Evolutionary conservation across 305 asterid species (phyloP), one percentile per base, ranked within the genome.

Genomic region (Fraxinus platypoda): DNA sequence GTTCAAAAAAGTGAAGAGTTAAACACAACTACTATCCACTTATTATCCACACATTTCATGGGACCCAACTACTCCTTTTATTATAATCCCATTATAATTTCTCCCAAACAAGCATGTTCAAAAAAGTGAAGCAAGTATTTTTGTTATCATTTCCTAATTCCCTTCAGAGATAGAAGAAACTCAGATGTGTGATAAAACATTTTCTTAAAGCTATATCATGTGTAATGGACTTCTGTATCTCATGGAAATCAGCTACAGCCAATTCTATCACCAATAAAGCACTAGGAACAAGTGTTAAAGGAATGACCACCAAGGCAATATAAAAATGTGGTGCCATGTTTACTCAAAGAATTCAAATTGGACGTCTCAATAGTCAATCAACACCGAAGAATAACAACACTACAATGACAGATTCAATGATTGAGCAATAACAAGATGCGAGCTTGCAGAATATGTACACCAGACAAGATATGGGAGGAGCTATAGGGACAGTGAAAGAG

Each of bases 361-460:
- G 12, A 70, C 6, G 12, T 30, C 21, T 28, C 41, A 31, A 66
- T 66, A 13, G 41, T 70, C 38, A 13, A 70, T 70, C 38, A 31
- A 70, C 75, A 13, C 38, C 15, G 15, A 62, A 62, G 1, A 12
- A 62, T 23, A 62, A 62, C 13, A 21, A 25, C 72, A 62, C 33
- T 23, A 62, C 72, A 62, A 9, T 30, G 7, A 31, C n/a, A 26
- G 17, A 35, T 30, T 12, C 34, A 31, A 74, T 35, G 34, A 54
- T 8, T 76, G 35, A 79, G 73, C 31, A 68, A 19, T 30, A 26
- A 35, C 59, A 80, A 62, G 72, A 81, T 79, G 72, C 76, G 64
- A 80, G 68, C 79, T 38, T 74, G n/a, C 30, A 62, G 37, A 35
- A 74, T 28, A 70, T n/a, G 26, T 13, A 25, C 15, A 57, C 33